These are phyloP conservation scores for Elsinoe batatas DNA, from an alignment of 2,329 filamentous ascomycete genomes.

Conservation along the genomic window DNA sequence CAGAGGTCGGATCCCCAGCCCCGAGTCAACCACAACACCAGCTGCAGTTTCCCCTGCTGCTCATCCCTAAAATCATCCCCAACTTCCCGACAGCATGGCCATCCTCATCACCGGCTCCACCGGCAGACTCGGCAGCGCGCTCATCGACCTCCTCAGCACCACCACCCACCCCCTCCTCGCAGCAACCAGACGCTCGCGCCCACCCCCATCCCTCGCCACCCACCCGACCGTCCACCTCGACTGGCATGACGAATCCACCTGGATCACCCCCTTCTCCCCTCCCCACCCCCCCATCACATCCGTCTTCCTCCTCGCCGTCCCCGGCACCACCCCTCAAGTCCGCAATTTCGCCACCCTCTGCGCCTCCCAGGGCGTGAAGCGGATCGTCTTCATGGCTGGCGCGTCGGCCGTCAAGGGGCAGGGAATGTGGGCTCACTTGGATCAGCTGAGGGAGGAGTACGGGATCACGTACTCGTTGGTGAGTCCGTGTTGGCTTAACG, in stretches of 20 bases:
- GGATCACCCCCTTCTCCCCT: constrained; percentile 25
- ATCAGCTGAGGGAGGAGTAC: constrained; percentile 16
- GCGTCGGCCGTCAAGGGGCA: constrained; percentile 31
- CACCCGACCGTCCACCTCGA: constrained; percentile 29
- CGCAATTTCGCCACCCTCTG: constrained; percentile 36
- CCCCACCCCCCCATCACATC: constrained; percentile 22
- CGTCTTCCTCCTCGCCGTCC: constrained; percentile 33
- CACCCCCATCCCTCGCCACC: not conserved
- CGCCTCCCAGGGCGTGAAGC: constrained; percentile 26
- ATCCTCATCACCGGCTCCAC: constrained; percentile 6
- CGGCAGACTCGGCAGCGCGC: not conserved
- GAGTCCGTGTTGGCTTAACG: not conserved
- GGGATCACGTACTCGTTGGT: not conserved
- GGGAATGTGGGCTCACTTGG: constrained; percentile 30
- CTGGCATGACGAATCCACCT: constrained; percentile 36
- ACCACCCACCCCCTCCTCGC: not conserved
- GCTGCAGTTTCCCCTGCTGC: not conserved
- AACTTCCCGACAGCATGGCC: not conserved
- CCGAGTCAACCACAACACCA: no score
- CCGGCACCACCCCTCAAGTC: constrained; percentile 27
- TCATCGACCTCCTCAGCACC: not conserved
- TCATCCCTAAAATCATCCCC: not conserved
- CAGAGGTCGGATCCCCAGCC: no score
- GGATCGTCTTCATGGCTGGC: constrained; percentile 37
- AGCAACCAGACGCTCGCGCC: not conserved